Evolutionary conservation across 352 stramenopile genomes (phyloP), one percentile per base, ranked within the genome.

Genomic region (Globisporangium iwayamae): DNA sequence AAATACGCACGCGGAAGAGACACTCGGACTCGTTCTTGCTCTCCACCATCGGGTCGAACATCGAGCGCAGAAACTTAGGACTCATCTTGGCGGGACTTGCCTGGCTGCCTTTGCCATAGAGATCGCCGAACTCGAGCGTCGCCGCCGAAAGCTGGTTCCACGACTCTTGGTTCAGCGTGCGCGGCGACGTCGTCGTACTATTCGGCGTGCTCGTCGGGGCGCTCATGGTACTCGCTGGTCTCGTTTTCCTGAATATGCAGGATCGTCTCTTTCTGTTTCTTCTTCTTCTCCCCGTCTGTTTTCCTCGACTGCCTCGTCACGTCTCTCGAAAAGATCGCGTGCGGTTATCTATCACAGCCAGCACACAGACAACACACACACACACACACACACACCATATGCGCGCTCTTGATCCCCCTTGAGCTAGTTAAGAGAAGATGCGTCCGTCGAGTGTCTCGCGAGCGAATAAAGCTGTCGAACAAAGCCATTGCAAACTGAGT

Each of bases 1-100:
- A 93, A 56, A 96, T 91, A 3, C 87, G 76, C 51, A 96, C 85
- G 46, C 85, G 83, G 56, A 96, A 96, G 43, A 94, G 71, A 64
- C 86, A 93, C 62, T 92, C 83, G 9, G 74, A 75, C 54, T 89
- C 81, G 56, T 63, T 71, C 56, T 70, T 78, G 34, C 60, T 78
- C 50, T 91, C 84, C 43, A 45, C 53, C 8, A 83, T 60, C 30
- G 81, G 76, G 59, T 93, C 84, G 52, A 93, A 93, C 6, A 93
- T 71, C 32, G 68, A 70, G 54, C 83, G 80, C 38, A 93, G 66
- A 53, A 81, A 89, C 73, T 87, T 87, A 54, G 81, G 81, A 32
- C 75, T 86, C 60, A 76, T 74, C 60, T 74, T 63, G 2, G 73
- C 71, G 18, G 74, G 69, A 13, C 69, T 75, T 18, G 62, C 56